Evolutionary conservation across 805 yeast genomes (phyloP).

Genomic region (Pichia occidentalis): DNA sequence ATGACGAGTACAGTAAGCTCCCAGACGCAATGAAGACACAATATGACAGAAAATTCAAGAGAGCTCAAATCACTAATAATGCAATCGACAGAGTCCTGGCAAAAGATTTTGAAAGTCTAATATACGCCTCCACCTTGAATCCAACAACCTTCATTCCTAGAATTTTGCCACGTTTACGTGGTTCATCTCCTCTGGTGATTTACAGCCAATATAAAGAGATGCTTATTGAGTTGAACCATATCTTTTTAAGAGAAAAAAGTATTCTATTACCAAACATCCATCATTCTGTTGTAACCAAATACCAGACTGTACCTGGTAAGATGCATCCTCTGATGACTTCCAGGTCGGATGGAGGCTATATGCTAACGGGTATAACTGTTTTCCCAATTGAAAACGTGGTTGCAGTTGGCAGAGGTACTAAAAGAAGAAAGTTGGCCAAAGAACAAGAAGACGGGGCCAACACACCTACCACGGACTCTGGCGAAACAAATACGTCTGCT

Average conservation of each 20-base stretch:
- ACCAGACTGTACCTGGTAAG: conserved; percentile 90
- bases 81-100: conserved; percentile 44
- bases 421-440: conserved; percentile 32
- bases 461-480: no score
- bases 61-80: conserved; percentile 44
- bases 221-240: conserved; percentile 66
- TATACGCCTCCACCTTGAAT: conserved; percentile 67
- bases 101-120: conserved; percentile 65
- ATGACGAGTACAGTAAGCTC: conserved; percentile 48
- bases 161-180: conserved; percentile 61
- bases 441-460: conserved; percentile 12
- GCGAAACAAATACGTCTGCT: background rate
- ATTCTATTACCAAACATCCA: conserved; percentile 76
- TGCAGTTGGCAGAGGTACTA: conserved; percentile 62
- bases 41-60: conserved; percentile 57
- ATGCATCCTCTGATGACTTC: conserved; percentile 93
- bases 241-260: conserved; percentile 57
- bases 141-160: conserved; percentile 57
- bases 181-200: conserved; percentile 81
- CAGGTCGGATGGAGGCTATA: conserved; percentile 87
- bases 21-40: conserved; percentile 57
- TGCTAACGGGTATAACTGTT: conserved; percentile 74
- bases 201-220: conserved; percentile 79
- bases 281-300: conserved; percentile 77
- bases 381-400: conserved; percentile 58